phyloP scores from a whole-genome alignment of 1,284 basidiomycete species.

The Cryptococcus jaspeensis region DNA sequence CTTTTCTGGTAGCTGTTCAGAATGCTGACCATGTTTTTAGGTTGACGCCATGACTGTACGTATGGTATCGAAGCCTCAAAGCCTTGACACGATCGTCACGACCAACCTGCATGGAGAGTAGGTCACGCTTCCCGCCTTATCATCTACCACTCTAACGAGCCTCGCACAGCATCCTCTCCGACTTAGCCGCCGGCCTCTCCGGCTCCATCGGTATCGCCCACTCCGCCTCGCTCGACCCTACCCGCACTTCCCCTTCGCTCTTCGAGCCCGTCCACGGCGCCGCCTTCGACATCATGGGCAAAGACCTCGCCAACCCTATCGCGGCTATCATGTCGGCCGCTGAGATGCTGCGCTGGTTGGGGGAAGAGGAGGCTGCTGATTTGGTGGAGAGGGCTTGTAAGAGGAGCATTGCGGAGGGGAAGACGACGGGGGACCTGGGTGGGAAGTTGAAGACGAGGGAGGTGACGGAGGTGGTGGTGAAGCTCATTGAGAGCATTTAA shows the following conservation, averaged over 20 bases:
- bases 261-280: constrained; percentile 22
- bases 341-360: constrained; percentile 59
- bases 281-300: constrained; percentile 13
- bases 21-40: neutral
- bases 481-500: too few relatives aligned
- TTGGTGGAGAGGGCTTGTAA: constrained; percentile 57
- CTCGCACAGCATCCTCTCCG: constrained; percentile 45
- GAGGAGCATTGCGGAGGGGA: constrained; percentile 23
- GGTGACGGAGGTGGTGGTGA: constrained; percentile 17
- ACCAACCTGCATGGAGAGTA: constrained; percentile 63
- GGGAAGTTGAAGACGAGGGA: constrained; percentile 20
- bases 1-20: neutral
- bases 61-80: constrained; percentile 57
- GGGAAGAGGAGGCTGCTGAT: constrained; percentile 56
- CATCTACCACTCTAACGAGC: constrained; percentile 64
- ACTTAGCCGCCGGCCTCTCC: constrained; percentile 59
- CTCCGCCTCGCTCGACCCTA: constrained; percentile 59
- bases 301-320: constrained; percentile 42
- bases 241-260: constrained; percentile 55
- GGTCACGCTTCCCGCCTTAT: neutral
- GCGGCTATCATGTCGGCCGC: constrained; percentile 60
- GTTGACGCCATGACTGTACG: constrained; percentile 56
- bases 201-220: constrained; percentile 62
- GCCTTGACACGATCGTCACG: constrained; percentile 59
- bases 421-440: constrained; percentile 27